A percentile compares a stretch with the other conserved stretches of the same genome.
These are phyloP conservation scores for Mycosphaerella sp. DNA, from an alignment of 2,329 filamentous ascomycete genomes.

Conservation along the genomic window DNA sequence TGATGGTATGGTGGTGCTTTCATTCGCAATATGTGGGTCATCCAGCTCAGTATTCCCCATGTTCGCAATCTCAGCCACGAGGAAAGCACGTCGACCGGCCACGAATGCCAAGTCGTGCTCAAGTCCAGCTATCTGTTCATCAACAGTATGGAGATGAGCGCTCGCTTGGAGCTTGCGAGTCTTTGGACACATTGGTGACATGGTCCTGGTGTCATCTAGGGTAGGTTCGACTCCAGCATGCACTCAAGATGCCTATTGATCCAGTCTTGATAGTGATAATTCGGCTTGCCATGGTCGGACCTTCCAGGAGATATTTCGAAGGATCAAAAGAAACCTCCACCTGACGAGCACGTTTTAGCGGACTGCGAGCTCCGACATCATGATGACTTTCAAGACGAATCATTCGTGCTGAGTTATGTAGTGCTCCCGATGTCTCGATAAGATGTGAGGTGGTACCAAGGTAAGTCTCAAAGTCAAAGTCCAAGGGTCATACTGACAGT, in stretches of 20 bases:
- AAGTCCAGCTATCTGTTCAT: background rate
- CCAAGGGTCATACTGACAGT: too few relatives aligned
- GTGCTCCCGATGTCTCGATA: background rate
- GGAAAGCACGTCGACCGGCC: background rate
- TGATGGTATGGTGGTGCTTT: background rate
- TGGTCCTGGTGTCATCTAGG: background rate
- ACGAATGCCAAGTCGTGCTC: background rate
- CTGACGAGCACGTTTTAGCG: background rate
- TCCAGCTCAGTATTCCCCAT: background rate
- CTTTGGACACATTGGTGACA: background rate
- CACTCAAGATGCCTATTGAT: background rate
- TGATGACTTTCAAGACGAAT: background rate
- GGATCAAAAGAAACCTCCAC: background rate
- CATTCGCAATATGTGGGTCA: background rate
- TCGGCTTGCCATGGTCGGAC: background rate
- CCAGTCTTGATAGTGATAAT: background rate
- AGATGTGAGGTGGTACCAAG: background rate
- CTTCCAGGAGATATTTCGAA: background rate
- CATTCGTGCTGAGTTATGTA: background rate
- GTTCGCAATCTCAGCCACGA: background rate
- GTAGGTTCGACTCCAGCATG: background rate
- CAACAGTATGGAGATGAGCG: background rate
- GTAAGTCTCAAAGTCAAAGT: background rate
- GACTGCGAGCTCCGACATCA: background rate
- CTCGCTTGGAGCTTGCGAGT: background rate